Base-by-base conservation (phyloP, 495 filamentous ascomycete genomes). In the Hypoxylon crocopeplum region DNA sequence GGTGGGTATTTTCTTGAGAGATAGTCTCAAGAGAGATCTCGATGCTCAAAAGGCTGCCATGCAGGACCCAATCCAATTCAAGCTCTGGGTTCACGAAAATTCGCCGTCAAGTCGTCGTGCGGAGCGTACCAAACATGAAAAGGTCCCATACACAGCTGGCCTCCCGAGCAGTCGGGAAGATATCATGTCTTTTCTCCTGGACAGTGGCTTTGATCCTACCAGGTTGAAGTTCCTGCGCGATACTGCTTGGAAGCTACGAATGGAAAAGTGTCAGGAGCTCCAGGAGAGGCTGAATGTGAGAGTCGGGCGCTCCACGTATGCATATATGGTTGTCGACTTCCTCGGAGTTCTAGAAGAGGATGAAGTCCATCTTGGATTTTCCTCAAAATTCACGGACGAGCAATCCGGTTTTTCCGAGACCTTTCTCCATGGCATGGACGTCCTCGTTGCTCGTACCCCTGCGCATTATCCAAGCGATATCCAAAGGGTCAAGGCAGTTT, bases 371-470 rank as follows among this genome's bases (percentile, higher is more conserved):
- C 70, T 97, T 8, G 82, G 83, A 6, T 93, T 97, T 57, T 96
- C 93, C 0, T 80, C 72, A 0, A 86, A 84, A 48, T 85, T 86
- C 32, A 68, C 77, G 0, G 84, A 87, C 20, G 75, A 82, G 7
- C 53, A 71, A 11, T 72, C 74, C 7, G 76, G 76, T 22, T 84
- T 82, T 21, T 83, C 80, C 32, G 88, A 85, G 56, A 83, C 76
- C 10, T 70, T 83, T 27, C 70, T 94, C 1, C 72, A 89, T 55
- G 82, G 85, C 15, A 75, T 86, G n/a, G 87, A 96, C 49, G 79
- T 96, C 19, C 80, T 98, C 0, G 91, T 97, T 7, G 89, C 89
- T n/a, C 86, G 94, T 16, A 84, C 88, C 2, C 93, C 94, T 0
- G 89, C 92, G 1, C 84, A 91, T 62, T 80, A 89, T 15, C 83